These are phyloP conservation scores for Polyplosphaeria fusca DNA, from an alignment of 495 filamentous ascomycete genomes.

Conservation along the genomic window DNA sequence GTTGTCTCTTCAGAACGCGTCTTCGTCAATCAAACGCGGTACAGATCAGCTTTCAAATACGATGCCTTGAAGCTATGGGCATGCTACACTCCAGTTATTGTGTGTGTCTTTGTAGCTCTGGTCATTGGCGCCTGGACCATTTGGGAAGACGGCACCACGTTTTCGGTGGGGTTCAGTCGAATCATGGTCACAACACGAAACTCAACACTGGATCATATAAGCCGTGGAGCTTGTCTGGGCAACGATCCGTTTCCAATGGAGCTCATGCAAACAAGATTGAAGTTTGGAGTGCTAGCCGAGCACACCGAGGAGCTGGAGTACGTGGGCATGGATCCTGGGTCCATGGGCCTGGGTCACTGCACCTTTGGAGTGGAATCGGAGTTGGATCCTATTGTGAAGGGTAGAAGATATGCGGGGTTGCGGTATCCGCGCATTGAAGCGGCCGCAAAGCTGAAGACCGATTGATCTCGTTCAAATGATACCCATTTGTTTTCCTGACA, in stretches of 20 bases:
- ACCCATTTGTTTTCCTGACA: no score
- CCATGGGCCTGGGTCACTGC: slow-evolving; percentile 8
- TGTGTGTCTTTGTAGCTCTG: slow-evolving; percentile 24
- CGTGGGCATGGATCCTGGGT: slow-evolving; percentile 3
- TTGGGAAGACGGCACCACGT: slow-evolving; percentile 21
- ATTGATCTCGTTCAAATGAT: no score
- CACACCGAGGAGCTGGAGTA: slow-evolving; percentile 13
- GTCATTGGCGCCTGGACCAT: slow-evolving; percentile 17
- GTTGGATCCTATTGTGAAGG: slow-evolving; percentile 4
- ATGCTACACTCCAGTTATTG: slow-evolving; percentile 40
- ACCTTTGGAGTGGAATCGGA: slow-evolving; percentile 21
- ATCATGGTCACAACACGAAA: slow-evolving; percentile 30
- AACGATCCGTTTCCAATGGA: slow-evolving; percentile 27
- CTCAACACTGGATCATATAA: slow-evolving; percentile 22
- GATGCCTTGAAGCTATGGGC: slow-evolving; percentile 35
- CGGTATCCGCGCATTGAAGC: neutral
- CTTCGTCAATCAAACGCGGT: slow-evolving; percentile 28
- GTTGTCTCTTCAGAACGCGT: slow-evolving; percentile 25
- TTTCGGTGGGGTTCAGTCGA: slow-evolving; percentile 16
- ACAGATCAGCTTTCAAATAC: slow-evolving; percentile 38
- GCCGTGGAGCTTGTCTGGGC: slow-evolving; percentile 23
- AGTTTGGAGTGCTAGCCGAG: slow-evolving; percentile 22
- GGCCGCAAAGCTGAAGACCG: neutral
- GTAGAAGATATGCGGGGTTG: slow-evolving; percentile 15
- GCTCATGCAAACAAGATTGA: slow-evolving; percentile 19